Base-by-base conservation (phyloP, 352 stramenopile genomes). In the Phytophthora citricola region DNA sequence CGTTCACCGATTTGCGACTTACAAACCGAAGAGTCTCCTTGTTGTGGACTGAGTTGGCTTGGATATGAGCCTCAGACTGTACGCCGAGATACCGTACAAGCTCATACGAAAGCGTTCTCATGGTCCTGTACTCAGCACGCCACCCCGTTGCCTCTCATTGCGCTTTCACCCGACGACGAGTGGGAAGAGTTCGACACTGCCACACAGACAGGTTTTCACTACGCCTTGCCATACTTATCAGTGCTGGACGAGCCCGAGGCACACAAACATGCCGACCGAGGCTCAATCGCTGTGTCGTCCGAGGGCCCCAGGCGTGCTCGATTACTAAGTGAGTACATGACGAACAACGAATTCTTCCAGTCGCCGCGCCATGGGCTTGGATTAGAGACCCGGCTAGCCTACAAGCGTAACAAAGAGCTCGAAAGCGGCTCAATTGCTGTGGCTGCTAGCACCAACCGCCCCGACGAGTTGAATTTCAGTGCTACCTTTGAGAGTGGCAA, bases 401-500 rank as follows among this genome's bases (percentile, higher is more conserved):
- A 89, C 79, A 92, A 92, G 63, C 81, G 83, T 34, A 77, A 52
- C 64, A 92, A 92, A 49, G 63, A 75, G 34, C 38, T 55, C 4
- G 75, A 75, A 48, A 64, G 64, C 27, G 38, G 39, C 14, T 55
- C 55, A 11, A n/a, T 48, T 34, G 43, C 32, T 11, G n/a, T 50
- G 22, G 1, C 57, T 52, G 20, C 27, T 31, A 53, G 2, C 15
- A 24, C 47, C 14, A 66, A 46, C 29, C 50, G 22, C 26, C 48
- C 5, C 8, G 82, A 85, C 12, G 75, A 90, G 24, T 26, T 94
- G 24, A 45, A 43, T 43, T 93, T 94, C 58, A 63, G 78, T 55
- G 71, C 85, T 17, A 71, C 83, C 10, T 94, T 94, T 47, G 87
- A 95, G 52, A 93, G 85, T 34, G 85, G 84, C 12, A 95, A 95